Evolutionary conservation across 2,329 filamentous ascomycete genomes (phyloP).

Genomic region (Pestalotiopsis sp.): DNA sequence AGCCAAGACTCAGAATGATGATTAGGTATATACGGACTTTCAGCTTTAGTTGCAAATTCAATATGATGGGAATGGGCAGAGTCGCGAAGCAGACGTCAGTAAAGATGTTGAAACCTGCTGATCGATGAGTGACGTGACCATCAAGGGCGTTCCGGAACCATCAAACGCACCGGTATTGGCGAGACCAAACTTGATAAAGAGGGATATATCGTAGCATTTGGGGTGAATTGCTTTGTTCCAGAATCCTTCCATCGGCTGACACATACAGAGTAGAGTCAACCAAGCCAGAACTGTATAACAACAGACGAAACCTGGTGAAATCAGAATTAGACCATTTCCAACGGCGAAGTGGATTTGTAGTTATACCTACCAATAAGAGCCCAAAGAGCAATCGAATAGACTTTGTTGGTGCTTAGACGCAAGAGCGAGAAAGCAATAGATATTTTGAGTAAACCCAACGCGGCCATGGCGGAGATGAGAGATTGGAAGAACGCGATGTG

Average conservation of each 20-base stretch:
- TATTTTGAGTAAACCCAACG: conserved; percentile 36
- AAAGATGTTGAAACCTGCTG: conserved; percentile 40
- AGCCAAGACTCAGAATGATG: conserved; percentile 43
- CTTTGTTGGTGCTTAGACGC: conserved; percentile 30
- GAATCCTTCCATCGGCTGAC: conserved; percentile 17
- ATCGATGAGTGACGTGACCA: neutral
- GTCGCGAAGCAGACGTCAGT: conserved; percentile 47
- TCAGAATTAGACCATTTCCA: neutral
- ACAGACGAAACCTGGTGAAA: conserved; percentile 20
- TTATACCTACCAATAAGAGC: conserved; percentile 1
- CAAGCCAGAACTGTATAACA: conserved; percentile 22
- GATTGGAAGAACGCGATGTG: conserved; percentile 49
- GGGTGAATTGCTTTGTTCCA: conserved; percentile 4
- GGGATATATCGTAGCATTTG: conserved; percentile 17
- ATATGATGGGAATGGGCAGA: conserved; percentile 44
- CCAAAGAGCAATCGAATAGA: conserved; percentile 18
- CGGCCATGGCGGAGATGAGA: conserved; percentile 44
- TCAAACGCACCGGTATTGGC: conserved; percentile 17
- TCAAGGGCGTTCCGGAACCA: neutral
- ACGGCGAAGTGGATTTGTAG: no score
- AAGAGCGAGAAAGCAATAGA: conserved; percentile 40
- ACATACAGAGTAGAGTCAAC: conserved; percentile 21
- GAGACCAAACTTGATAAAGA: conserved; percentile 25
- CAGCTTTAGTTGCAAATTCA: conserved; percentile 41
- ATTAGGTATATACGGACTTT: conserved; percentile 41